Evolutionary conservation across 2,329 filamentous ascomycete species (phyloP).

Genomic region (Aspergillus sp.): DNA sequence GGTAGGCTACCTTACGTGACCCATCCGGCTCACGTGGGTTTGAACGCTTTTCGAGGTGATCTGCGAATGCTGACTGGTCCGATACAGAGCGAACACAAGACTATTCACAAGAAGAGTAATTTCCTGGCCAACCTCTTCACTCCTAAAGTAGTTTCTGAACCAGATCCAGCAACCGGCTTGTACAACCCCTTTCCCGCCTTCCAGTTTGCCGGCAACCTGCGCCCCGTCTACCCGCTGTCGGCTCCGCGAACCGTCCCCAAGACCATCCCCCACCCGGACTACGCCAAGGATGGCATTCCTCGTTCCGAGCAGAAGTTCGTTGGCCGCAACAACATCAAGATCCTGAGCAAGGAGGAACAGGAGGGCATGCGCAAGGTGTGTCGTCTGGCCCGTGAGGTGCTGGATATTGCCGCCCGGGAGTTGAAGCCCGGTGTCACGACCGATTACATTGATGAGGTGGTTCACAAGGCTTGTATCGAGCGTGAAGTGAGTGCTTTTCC

Average conservation of each 20-base stretch:
- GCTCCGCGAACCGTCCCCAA: conserved; percentile 71
- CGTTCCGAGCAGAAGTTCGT: conserved; percentile 65
- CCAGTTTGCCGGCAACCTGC: conserved; percentile 75
- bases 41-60: conserved; percentile 1
- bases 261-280: conserved; percentile 81
- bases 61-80: conserved; percentile 16
- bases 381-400: conserved; percentile 79
- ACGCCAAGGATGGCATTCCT: conserved; percentile 79
- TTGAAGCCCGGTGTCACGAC: conserved; percentile 90
- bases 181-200: conserved; percentile 93
- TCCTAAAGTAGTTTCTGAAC: conserved; percentile 85
- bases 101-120: conserved; percentile 77
- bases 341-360: conserved; percentile 76
- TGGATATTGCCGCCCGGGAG: conserved; percentile 86
- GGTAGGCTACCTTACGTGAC: conserved; percentile 61
- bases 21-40: conserved; percentile 25
- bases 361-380: conserved; percentile 94
- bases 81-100: conserved; percentile 75
- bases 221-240: conserved; percentile 86
- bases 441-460: conserved; percentile 90
- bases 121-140: conserved; percentile 71
- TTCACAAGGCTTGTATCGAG: conserved; percentile 92
- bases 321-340: conserved; percentile 77
- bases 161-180: conserved; percentile 82
- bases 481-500: conserved; percentile 68